phyloP scores from a whole-genome alignment of 169 alveolate genomes.

The Cryptosporidium viatorum region DNA sequence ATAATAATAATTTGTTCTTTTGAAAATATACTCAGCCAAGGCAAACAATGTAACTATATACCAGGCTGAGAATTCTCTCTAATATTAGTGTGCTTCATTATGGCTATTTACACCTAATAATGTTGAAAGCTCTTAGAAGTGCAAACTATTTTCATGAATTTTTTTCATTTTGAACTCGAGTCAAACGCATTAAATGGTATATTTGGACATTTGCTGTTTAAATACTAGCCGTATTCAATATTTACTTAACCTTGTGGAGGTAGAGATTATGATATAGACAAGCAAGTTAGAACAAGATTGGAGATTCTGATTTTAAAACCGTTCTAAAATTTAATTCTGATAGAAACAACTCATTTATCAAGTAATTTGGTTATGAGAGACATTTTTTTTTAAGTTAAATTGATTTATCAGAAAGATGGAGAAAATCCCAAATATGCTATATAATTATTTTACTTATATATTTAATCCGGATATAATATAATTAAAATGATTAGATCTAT shows the following conservation, averaged over 20 bases:
- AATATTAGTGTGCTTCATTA: no score
- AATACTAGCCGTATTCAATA: background rate
- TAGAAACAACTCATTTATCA: background rate
- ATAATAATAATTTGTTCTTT: background rate
- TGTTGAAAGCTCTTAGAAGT: background rate
- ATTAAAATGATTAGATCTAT: slow-evolving; percentile 2
- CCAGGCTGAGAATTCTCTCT: background rate
- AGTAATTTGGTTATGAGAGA: background rate
- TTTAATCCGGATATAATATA: background rate
- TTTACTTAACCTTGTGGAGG: background rate
- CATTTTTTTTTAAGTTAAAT: background rate
- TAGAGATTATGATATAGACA: background rate
- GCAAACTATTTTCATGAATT: background rate
- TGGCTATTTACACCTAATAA: background rate
- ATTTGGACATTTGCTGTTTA: background rate
- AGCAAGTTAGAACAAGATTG: background rate
- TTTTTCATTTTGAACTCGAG: background rate
- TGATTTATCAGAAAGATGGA: background rate
- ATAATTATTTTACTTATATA: background rate
- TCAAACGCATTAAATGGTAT: background rate
- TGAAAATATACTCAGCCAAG: background rate
- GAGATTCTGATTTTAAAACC: background rate
- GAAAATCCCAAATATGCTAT: background rate
- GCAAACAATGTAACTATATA: background rate
- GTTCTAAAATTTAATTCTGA: background rate